Evolutionary conservation across 768 basidiomycete species (phyloP).

Genomic region (Gymnopilus dilepis): DNA sequence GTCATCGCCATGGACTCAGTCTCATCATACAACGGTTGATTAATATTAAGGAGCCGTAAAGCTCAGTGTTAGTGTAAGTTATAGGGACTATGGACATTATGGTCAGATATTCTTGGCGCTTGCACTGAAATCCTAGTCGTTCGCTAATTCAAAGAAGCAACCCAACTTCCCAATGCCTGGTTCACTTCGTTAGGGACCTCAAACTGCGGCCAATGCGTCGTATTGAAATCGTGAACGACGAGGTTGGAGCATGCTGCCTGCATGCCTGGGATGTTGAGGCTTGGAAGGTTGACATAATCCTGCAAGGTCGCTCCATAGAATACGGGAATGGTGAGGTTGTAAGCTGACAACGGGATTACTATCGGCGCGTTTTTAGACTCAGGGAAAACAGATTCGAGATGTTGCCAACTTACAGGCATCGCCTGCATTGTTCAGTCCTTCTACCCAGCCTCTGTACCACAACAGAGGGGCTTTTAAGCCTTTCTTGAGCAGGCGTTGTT

Average conservation of each 20-base stretch:
- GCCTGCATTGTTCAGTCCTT: not conserved
- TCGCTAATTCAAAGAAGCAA: no score
- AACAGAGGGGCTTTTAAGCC: not conserved
- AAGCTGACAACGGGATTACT: not conserved
- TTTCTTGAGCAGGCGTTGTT: not conserved
- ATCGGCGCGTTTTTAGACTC: no score
- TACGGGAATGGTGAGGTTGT: not conserved
- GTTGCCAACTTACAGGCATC: not conserved
- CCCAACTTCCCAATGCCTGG: not conserved
- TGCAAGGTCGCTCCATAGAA: not conserved
- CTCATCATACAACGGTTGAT: no score
- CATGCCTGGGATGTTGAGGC: not conserved
- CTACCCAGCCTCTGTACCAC: not conserved
- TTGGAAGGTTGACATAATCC: not conserved
- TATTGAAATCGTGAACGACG: not conserved
- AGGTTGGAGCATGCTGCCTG: not conserved
- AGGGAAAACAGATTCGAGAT: not conserved
- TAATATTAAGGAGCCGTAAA: no score
- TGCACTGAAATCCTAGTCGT: no score
- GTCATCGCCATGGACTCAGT: no score
- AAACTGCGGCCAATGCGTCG: not conserved
- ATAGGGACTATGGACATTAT: no score
- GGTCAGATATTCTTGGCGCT: no score
- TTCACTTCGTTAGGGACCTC: not conserved
- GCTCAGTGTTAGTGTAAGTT: no score